Percentiles rank a stretch among this genome's conserved stretches.
phyloP scores from a whole-genome alignment of 495 filamentous ascomycete species.

The Tuber melanosporum region DNA sequence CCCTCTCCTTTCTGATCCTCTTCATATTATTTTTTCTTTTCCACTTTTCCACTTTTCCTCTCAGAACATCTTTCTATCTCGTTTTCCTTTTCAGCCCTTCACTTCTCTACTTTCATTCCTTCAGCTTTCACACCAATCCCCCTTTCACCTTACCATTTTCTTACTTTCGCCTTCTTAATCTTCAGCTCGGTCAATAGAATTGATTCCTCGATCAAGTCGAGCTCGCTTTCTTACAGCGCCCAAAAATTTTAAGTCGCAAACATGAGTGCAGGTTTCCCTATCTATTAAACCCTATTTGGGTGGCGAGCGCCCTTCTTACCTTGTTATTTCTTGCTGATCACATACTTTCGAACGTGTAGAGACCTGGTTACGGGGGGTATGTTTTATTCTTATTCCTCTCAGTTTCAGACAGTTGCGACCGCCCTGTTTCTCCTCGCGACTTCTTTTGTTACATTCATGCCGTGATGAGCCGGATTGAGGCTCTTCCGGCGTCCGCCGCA shows the following conservation, averaged over 20 bases:
- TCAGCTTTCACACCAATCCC: slow-evolving; percentile 5
- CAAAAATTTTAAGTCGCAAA: slow-evolving; percentile 16
- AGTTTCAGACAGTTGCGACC: background rate
- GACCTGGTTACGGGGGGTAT: background rate
- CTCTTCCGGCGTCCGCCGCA: background rate
- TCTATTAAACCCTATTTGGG: background rate
- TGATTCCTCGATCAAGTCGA: slow-evolving; percentile 8
- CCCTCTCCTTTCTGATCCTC: slow-evolving; percentile 2
- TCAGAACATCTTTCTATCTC: background rate
- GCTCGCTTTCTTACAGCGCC: slow-evolving; percentile 11
- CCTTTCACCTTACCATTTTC: background rate
- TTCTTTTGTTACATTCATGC: background rate
- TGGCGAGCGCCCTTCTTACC: background rate
- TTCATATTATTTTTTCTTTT: background rate
- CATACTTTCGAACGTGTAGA: background rate
- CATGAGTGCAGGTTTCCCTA: slow-evolving; percentile 43
- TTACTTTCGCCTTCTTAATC: slow-evolving; percentile 15
- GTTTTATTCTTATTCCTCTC: background rate
- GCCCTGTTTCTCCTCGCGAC: background rate
- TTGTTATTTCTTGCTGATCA: background rate
- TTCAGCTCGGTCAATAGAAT: slow-evolving; percentile 31
- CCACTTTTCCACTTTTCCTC: background rate
- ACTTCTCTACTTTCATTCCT: slow-evolving; percentile 23
- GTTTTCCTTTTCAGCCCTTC: slow-evolving; percentile 11
- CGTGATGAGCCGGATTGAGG: background rate